phyloP scores from a whole-genome alignment of 1,139 yeast species.

The Diutina neorugosa region DNA sequence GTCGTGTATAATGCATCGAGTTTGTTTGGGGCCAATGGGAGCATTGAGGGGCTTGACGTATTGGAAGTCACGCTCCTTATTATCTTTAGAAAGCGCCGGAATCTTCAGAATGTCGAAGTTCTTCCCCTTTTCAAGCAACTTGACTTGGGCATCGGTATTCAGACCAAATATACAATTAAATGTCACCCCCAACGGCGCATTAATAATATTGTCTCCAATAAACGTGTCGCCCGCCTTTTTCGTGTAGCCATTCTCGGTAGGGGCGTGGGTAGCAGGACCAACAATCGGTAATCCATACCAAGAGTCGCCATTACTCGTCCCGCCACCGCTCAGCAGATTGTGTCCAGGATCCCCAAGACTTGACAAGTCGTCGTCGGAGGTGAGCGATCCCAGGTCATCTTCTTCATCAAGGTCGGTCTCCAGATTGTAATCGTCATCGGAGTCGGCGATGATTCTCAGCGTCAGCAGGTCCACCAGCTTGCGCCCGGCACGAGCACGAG shows the following conservation, averaged over 20 bases:
- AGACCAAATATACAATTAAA: conserved; percentile 62
- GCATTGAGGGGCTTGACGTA: conserved; percentile 74
- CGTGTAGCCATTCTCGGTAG: conserved; percentile 29
- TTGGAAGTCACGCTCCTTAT: conserved; percentile 43
- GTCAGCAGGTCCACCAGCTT: neutral
- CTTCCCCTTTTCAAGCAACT: conserved; percentile 53
- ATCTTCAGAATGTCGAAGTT: conserved; percentile 52
- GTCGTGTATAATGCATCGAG: conserved; percentile 72
- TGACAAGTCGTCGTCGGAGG: neutral
- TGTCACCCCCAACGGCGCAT: conserved; percentile 77
- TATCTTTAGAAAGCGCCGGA: conserved; percentile 19
- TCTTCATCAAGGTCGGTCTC: neutral
- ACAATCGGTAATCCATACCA: neutral
- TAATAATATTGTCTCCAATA: conserved; percentile 45
- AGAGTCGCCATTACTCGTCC: too few relatives aligned
- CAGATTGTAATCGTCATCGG: neutral
- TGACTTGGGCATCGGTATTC: conserved; percentile 46
- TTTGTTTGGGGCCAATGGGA: conserved; percentile 91
- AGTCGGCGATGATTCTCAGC: neutral
- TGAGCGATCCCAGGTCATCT: neutral
- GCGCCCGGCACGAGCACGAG: conserved; percentile 2
- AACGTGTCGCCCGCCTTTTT: conserved; percentile 50
- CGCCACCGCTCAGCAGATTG: neutral
- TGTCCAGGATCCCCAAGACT: neutral
- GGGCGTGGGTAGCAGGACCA: conserved; percentile 28